phyloP scores from a whole-genome alignment of 2,329 filamentous ascomycete genomes.

The Dactylellina parvicollis region DNA sequence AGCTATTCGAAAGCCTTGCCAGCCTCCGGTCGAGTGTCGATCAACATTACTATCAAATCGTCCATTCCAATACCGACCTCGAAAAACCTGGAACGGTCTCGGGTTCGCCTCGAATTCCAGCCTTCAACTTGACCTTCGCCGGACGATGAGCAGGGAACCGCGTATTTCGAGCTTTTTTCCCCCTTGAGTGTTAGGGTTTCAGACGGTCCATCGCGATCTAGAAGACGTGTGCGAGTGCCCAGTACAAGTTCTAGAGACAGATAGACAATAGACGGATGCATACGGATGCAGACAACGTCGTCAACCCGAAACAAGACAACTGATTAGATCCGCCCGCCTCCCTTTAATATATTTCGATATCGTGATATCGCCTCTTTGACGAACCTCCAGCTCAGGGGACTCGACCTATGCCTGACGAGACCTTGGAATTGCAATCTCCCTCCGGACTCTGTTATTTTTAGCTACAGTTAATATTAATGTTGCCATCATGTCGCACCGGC shows the following conservation, averaged over 20 bases:
- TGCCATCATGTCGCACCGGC: no score
- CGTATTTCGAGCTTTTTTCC: no score
- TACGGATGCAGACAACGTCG: no score
- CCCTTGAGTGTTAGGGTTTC: no score
- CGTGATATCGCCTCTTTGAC: no score
- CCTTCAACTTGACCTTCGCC: constrained; percentile 30
- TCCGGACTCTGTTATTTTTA: constrained; percentile 41
- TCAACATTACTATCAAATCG: constrained; percentile 20
- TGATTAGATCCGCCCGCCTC: constrained; percentile 45
- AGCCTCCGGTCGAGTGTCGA: constrained; percentile 21
- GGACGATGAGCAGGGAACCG: constrained; percentile 25
- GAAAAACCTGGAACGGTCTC: constrained; percentile 24
- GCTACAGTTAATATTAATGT: constrained; percentile 1
- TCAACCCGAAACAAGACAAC: constrained; percentile 47
- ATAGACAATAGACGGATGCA: no score
- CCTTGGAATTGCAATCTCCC: constrained; percentile 14
- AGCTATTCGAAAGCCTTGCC: constrained; percentile 1
- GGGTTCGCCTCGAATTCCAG: constrained; percentile 43
- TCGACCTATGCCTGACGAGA: constrained; percentile 2
- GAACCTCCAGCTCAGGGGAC: no score
- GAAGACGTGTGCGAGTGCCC: constrained; percentile 34
- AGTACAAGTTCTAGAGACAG: constrained; percentile 15
- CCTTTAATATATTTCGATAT: no score
- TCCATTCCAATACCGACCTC: background rate
- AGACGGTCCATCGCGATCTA: no score